These are phyloP conservation scores for Krasilnikovozyma curviuscula DNA, from an alignment of 768 basidiomycete species.

Conservation along the genomic window DNA sequence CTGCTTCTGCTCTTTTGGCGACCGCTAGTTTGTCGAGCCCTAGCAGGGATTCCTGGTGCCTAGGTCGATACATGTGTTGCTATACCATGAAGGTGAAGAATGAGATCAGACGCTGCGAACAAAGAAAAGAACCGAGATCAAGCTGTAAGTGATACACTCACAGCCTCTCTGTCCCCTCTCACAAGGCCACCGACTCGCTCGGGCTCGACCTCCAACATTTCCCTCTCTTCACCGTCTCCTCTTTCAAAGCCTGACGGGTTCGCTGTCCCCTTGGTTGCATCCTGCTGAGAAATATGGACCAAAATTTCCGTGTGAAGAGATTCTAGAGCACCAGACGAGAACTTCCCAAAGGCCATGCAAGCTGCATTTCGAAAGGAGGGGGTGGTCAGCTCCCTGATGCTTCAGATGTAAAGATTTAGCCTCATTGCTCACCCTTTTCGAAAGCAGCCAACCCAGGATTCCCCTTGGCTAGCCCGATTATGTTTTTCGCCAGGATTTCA, in stretches of 20 bases:
- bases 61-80: constrained; percentile 64
- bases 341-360: constrained; percentile 58
- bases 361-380: constrained; percentile 35
- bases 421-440: constrained; percentile 38
- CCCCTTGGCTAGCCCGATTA: constrained; percentile 59
- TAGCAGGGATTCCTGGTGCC: constrained; percentile 57
- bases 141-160: constrained; percentile 24
- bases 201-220: constrained; percentile 65
- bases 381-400: background rate
- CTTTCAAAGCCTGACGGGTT: constrained; percentile 8
- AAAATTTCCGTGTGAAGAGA: constrained; percentile 64
- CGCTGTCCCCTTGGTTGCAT: background rate
- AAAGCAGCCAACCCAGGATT: constrained; percentile 43
- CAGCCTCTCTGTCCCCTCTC: constrained; percentile 44
- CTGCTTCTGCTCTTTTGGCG: constrained; percentile 52
- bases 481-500: constrained; percentile 55
- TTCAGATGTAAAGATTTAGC: background rate
- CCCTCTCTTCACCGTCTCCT: constrained; percentile 40
- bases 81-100: constrained; percentile 20
- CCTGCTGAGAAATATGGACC: constrained; percentile 38
- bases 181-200: constrained; percentile 59
- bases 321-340: constrained; percentile 53
- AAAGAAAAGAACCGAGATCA: background rate
- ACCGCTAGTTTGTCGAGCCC: constrained; percentile 74
- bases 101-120: background rate